Conservation (phyloP, 2,329 filamentous ascomycete species). For the Paraphaeosphaeria minitans region DNA sequence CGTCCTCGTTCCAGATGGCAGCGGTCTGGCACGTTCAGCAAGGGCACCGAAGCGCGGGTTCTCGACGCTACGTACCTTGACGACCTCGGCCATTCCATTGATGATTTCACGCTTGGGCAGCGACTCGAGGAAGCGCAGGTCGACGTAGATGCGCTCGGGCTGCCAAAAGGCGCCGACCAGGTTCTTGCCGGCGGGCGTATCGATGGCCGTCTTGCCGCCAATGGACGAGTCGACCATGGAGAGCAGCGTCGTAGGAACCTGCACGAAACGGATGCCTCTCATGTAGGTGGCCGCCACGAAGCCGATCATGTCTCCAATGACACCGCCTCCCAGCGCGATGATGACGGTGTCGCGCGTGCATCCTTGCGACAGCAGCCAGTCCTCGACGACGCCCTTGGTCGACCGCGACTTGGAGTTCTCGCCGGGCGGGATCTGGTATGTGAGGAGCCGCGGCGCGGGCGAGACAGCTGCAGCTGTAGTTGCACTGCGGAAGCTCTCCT, state of each 20-base stretch:
- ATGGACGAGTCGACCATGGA: slow-evolving; percentile 99
- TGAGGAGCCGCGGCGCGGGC: slow-evolving; percentile 70
- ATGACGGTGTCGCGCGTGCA: slow-evolving; percentile 95
- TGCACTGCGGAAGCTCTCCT: slow-evolving; percentile 64
- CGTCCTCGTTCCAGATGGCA: slow-evolving; percentile 89
- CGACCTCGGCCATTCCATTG: slow-evolving; percentile 98
- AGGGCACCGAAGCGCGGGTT: not conserved
- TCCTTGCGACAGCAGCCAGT: slow-evolving; percentile 92
- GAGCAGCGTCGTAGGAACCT: slow-evolving; percentile 92
- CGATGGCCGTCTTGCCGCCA: slow-evolving; percentile 97
- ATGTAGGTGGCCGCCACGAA: slow-evolving; percentile 98
- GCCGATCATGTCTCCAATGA: slow-evolving; percentile 97
- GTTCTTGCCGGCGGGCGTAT: slow-evolving; percentile 95
- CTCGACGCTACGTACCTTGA: slow-evolving; percentile 62
- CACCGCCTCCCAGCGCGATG: slow-evolving; percentile 91
- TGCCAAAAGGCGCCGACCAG: slow-evolving; percentile 97
- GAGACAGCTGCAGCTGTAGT: slow-evolving; percentile 52
- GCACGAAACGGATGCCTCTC: slow-evolving; percentile 93
- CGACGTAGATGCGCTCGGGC: slow-evolving; percentile 90
- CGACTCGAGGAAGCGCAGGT: slow-evolving; percentile 88
- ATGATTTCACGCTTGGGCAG: slow-evolving; percentile 91
- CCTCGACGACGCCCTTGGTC: slow-evolving; percentile 94
- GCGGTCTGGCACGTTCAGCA: slow-evolving; percentile 66
- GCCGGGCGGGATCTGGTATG: slow-evolving; percentile 88
- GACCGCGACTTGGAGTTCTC: slow-evolving; percentile 92